A percentile compares a stretch with the other conserved stretches of the same genome.
These are phyloP conservation scores for Knoxdaviesia proteae DNA, from an alignment of 2,329 filamentous ascomycete genomes.

Conservation along the genomic window DNA sequence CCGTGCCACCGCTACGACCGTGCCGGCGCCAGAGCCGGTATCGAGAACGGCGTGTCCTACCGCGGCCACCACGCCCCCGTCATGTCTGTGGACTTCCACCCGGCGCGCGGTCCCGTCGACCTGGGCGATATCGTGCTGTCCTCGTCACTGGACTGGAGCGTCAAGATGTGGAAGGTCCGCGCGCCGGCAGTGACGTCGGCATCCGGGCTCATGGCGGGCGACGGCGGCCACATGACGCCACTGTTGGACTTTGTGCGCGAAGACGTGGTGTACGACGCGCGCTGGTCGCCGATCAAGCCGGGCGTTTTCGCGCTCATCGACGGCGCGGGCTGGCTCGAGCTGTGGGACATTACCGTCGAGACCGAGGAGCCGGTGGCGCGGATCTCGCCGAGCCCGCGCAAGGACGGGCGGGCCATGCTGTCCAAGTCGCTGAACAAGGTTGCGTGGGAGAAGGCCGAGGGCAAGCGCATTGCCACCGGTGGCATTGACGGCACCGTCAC, in stretches of 20 bases:
- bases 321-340: conserved; percentile 73
- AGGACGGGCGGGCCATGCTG: conserved; percentile 46
- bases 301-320: conserved; percentile 91
- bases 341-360: conserved; percentile 88
- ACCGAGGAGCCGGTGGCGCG: conserved; percentile 79
- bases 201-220: conserved; percentile 19
- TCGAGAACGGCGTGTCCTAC: conserved; percentile 76
- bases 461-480: conserved; percentile 69
- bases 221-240: conserved; percentile 37
- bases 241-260: conserved; percentile 82
- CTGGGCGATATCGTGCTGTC: conserved; percentile 83
- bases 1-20: conserved; percentile 95
- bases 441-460: conserved; percentile 81
- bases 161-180: conserved; percentile 89
- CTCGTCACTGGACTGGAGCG: conserved; percentile 89
- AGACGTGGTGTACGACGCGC: conserved; percentile 89
- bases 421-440: conserved; percentile 84
- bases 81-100: conserved; percentile 92
- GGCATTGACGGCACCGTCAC: conserved; percentile 81
- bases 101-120: conserved; percentile 76
- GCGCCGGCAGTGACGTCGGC: conserved; percentile 55
- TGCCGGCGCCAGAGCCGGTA: conserved; percentile 87
- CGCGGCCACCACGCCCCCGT: conserved; percentile 81
- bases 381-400: conserved; percentile 47
- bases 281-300: conserved; percentile 86